Conservation (phyloP, 2,329 filamentous ascomycete genomes). For the Monilinia aucupariae region DNA sequence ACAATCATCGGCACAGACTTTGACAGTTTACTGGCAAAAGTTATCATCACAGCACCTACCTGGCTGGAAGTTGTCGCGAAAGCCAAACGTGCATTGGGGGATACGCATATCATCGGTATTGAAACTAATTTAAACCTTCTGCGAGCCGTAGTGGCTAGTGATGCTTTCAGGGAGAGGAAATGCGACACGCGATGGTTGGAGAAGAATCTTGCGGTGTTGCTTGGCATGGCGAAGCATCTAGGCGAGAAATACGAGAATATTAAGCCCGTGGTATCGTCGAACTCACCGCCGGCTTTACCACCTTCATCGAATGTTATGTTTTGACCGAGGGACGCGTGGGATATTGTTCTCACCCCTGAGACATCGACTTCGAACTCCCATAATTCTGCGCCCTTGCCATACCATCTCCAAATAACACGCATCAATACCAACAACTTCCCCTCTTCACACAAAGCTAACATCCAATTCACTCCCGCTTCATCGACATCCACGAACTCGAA, state of each 20-base stretch:
- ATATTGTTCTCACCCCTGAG: constrained; percentile 42
- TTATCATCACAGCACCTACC: constrained; percentile 42
- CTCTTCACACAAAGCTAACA: constrained; percentile 41
- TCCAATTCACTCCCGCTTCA: constrained; percentile 51
- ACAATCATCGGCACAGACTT: constrained; percentile 44
- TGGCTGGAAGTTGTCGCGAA: constrained; percentile 51
- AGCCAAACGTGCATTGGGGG: constrained; percentile 49
- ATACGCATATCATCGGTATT: constrained; percentile 51
- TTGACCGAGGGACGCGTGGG: constrained; percentile 55
- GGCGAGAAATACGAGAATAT: background rate
- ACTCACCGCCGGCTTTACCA: constrained; percentile 26
- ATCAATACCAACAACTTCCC: constrained; percentile 37
- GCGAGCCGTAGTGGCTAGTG: constrained; percentile 46
- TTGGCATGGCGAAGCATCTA: constrained; percentile 34
- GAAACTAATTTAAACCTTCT: constrained; percentile 54
- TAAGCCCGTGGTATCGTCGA: constrained; percentile 34
- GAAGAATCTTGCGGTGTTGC: constrained; percentile 38
- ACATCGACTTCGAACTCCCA: constrained; percentile 14
- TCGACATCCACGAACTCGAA: constrained; percentile 47
- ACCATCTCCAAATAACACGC: constrained; percentile 50
- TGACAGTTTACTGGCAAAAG: constrained; percentile 44
- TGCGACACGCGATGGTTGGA: constrained; percentile 57
- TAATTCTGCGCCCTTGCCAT: constrained; percentile 31
- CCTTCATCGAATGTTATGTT: constrained; percentile 43
- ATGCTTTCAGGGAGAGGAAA: constrained; percentile 43